phyloP scores from a whole-genome alignment of 2,329 filamentous ascomycete species.

The Ophiostoma sp. region DNA sequence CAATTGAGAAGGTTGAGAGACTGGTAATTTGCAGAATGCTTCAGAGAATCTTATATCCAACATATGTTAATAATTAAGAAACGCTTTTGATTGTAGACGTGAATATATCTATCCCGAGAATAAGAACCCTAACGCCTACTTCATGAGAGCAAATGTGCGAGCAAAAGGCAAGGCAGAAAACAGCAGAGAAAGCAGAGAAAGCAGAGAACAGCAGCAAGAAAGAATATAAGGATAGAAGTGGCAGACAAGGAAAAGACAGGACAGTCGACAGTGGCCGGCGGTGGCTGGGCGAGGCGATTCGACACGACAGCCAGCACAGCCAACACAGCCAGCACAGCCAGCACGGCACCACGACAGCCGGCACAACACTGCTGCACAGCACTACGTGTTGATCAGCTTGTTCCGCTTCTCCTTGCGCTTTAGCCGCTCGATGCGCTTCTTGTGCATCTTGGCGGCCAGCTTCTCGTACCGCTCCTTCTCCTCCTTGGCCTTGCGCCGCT shows the following conservation, averaged over 20 bases:
- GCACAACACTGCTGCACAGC: neutral
- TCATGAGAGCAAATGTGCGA: slow-evolving; percentile 9
- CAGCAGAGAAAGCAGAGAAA: neutral
- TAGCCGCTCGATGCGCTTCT: slow-evolving; percentile 85
- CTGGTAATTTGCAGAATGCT: no score
- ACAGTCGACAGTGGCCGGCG: neutral
- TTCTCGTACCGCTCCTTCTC: slow-evolving; percentile 90
- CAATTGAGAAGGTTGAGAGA: neutral
- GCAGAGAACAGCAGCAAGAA: no score
- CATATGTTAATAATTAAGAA: neutral
- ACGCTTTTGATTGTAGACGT: neutral
- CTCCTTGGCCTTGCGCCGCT: slow-evolving; percentile 81
- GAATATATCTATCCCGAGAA: neutral
- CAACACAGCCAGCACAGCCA: no score
- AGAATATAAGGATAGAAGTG: no score
- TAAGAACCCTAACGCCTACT: slow-evolving; percentile 14
- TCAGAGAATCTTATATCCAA: neutral
- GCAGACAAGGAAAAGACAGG: neutral
- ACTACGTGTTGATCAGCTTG: slow-evolving; percentile 66
- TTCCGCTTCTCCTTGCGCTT: slow-evolving; percentile 97
- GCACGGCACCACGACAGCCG: no score
- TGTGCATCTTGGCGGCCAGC: slow-evolving; percentile 97
- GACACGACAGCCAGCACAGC: neutral
- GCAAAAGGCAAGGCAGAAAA: neutral
- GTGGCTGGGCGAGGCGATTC: neutral